phyloP scores from a whole-genome alignment of 805 yeast species.

The Zygotorulaspora sp. region DNA sequence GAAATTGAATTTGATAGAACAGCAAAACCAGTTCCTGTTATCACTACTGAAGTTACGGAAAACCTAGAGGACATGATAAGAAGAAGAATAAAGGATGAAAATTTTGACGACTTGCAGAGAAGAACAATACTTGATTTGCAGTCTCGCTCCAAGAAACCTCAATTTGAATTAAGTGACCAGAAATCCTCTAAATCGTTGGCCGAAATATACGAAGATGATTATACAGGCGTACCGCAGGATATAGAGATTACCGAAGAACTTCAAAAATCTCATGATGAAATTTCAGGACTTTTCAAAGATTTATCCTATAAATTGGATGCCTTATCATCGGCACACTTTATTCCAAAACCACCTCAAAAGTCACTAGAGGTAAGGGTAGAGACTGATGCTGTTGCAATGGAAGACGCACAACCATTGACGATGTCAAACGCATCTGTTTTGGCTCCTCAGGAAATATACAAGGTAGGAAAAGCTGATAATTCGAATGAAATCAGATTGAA shows the following conservation, averaged over 20 bases:
- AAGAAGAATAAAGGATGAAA: conserved; percentile 66
- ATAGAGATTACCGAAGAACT: conserved; percentile 58
- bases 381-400: conserved; percentile 80
- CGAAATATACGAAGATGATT: conserved; percentile 86
- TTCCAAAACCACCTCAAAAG: conserved; percentile 85
- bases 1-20: conserved; percentile 87
- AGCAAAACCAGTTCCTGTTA: conserved; percentile 92
- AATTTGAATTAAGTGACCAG: conserved; percentile 69
- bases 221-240: conserved; percentile 46
- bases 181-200: conserved; percentile 87
- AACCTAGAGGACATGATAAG: conserved; percentile 83
- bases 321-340: conserved; percentile 87
- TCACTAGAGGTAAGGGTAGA: conserved; percentile 77
- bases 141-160: conserved; percentile 45
- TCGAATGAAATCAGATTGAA: conserved; percentile 63
- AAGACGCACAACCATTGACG: conserved; percentile 91
- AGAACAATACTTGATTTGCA: conserved; percentile 64
- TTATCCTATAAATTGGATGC: conserved; percentile 77
- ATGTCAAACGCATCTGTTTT: conserved; percentile 66
- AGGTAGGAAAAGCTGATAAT: conserved; percentile 42
- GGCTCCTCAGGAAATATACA: conserved; percentile 94
- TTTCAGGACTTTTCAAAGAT: conserved; percentile 55
- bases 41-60: conserved; percentile 84
- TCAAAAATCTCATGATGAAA: conserved; percentile 71
- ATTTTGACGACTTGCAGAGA: conserved; percentile 81